A percentile compares a stretch with the other conserved stretches of the same genome.
Conservation (phyloP, 1,284 basidiomycete species). For the Coniophora puteana region DNA sequence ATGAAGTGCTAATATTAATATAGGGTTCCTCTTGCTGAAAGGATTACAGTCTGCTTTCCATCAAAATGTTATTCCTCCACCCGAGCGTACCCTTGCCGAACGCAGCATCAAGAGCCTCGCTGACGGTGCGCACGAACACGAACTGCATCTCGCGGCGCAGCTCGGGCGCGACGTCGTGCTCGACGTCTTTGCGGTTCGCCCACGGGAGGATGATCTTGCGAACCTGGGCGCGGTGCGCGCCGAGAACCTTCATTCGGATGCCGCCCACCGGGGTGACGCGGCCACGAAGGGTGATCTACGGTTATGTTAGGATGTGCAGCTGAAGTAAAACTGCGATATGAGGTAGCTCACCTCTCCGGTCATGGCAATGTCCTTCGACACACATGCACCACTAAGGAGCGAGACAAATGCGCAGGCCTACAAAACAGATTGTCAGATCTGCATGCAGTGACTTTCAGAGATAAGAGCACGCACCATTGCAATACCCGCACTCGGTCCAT, state of each 20-base stretch:
- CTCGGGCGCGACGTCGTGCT: constrained; percentile 75
- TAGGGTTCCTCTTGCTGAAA: no score
- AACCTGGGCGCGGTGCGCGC: constrained; percentile 81
- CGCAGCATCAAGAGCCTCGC: constrained; percentile 78
- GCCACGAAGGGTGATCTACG: constrained; percentile 72
- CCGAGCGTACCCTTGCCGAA: constrained; percentile 64
- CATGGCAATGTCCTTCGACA: constrained; percentile 73
- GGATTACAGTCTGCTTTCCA: constrained; percentile 52
- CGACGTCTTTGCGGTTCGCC: constrained; percentile 82
- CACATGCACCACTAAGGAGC: constrained; percentile 70
- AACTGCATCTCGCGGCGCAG: constrained; percentile 74
- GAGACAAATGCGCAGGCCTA: constrained; percentile 83
- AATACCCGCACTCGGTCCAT: constrained; percentile 86
- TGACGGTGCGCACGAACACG: constrained; percentile 73
- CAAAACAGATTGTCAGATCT: background rate
- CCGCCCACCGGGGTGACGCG: constrained; percentile 81
- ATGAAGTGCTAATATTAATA: no score
- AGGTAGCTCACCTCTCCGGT: constrained; percentile 64
- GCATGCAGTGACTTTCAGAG: background rate
- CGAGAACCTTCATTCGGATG: constrained; percentile 61
- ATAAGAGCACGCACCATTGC: constrained; percentile 60
- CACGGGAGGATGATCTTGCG: constrained; percentile 79
- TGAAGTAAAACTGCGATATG: background rate
- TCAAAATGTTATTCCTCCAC: constrained; percentile 48
- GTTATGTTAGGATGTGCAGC: constrained; percentile 8